A percentile compares a stretch with the other conserved stretches of the same genome.
phyloP scores from a whole-genome alignment of 2,329 filamentous ascomycete genomes.

The Pseudofabraea citricarpa region DNA sequence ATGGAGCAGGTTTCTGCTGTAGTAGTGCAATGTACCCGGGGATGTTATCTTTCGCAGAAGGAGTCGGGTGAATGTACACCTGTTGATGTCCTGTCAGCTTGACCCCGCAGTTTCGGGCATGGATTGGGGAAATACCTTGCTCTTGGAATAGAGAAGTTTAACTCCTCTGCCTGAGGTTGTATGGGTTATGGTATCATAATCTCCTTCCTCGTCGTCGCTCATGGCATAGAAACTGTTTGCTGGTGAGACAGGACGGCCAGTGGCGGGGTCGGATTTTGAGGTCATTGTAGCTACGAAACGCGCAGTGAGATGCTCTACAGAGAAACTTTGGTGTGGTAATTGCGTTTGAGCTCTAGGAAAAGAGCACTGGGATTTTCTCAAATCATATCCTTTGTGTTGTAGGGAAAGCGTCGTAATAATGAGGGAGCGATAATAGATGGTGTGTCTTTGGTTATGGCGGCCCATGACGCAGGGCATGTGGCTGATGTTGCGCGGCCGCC shows the following conservation, averaged over 20 bases:
- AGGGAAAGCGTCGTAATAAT: neutral
- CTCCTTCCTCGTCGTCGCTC: conserved; percentile 93
- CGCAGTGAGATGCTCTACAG: neutral
- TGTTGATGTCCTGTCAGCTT: conserved; percentile 31
- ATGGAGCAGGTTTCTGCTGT: conserved; percentile 68
- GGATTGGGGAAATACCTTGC: conserved; percentile 60
- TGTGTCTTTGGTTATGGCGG: neutral
- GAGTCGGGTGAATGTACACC: conserved; percentile 95
- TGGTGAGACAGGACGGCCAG: conserved; percentile 54
- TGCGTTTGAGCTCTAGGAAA: neutral
- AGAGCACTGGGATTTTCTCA: neutral
- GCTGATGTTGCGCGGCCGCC: neutral
- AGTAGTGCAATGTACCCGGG: conserved; percentile 88
- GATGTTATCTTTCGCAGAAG: conserved; percentile 93
- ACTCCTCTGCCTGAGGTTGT: conserved; percentile 74
- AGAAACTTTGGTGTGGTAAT: too few species aligned
- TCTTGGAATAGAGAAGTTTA: conserved; percentile 92
- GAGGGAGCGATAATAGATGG: neutral
- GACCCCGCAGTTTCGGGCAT: conserved; percentile 8
- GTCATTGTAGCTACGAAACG: conserved; percentile 17
- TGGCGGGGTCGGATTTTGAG: conserved; percentile 21
- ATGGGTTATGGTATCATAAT: conserved; percentile 90
- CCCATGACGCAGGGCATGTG: neutral
- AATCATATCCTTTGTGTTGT: neutral
- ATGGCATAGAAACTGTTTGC: conserved; percentile 89